A percentile compares a stretch with the other conserved stretches of the same genome.
phyloP scores from a whole-genome alignment of 768 basidiomycete species.

The Hericium rajendrae region DNA sequence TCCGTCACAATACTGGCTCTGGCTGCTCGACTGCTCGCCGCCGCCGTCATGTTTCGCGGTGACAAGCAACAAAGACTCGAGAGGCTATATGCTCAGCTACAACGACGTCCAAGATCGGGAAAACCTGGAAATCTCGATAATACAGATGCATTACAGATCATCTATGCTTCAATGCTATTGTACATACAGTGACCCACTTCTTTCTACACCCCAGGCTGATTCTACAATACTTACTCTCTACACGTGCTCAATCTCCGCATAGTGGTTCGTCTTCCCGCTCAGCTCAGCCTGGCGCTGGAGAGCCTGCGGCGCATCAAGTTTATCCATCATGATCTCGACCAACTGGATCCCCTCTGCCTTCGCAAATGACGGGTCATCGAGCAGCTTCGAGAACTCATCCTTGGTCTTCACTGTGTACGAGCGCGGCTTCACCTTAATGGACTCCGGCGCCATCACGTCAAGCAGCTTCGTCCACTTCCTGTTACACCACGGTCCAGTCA shows the following conservation, averaged over 20 bases:
- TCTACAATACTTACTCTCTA: background rate
- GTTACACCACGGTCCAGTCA: background rate
- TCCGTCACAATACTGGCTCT: background rate
- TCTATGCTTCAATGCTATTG: too few species aligned
- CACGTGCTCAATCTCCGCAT: slow-evolving; percentile 15
- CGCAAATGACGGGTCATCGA: slow-evolving; percentile 54
- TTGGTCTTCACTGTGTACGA: slow-evolving; percentile 65
- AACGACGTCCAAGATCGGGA: background rate
- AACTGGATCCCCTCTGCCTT: slow-evolving; percentile 61
- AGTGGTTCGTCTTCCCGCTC: slow-evolving; percentile 40
- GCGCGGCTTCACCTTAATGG: slow-evolving; percentile 37
- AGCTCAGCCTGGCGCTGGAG: slow-evolving; percentile 49
- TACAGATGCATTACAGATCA: too few species aligned
- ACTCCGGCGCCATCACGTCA: slow-evolving; percentile 42
- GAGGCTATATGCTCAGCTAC: background rate
- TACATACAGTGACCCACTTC: too few species aligned
- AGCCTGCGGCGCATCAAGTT: slow-evolving; percentile 59
- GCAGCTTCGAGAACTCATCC: slow-evolving; percentile 53
- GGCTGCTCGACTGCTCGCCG: too few species aligned
- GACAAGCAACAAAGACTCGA: background rate
- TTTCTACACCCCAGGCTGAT: too few species aligned
- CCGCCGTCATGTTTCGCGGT: too few species aligned
- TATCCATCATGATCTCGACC: slow-evolving; percentile 73
- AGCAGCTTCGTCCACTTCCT: slow-evolving; percentile 62
- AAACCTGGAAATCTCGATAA: too few species aligned